phyloP scores from a whole-genome alignment of 352 stramenopile genomes.

The Phytophthora quininea region DNA sequence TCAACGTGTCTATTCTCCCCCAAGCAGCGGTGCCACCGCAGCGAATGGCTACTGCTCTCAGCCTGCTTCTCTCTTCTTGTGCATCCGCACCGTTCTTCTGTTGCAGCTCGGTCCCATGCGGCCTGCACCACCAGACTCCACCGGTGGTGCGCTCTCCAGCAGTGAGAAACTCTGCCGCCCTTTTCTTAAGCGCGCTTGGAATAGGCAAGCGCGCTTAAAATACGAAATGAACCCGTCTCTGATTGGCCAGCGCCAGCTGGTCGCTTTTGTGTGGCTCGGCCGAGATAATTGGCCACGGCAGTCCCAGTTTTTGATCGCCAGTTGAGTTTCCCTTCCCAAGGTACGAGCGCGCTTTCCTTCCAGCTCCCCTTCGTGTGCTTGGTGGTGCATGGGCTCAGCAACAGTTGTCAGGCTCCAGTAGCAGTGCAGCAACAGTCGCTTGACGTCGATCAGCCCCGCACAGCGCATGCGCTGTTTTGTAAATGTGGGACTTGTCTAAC shows the following conservation, averaged over 20 bases:
- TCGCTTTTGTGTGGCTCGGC: constrained; percentile 21
- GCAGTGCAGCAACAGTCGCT: too few relatives aligned
- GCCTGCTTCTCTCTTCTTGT: background rate
- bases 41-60: background rate
- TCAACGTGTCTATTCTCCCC: background rate
- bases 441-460: background rate
- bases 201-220: constrained; percentile 4
- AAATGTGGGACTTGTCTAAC: background rate
- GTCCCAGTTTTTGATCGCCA: constrained; percentile 37
- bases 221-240: background rate
- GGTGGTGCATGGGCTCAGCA: constrained; percentile 14
- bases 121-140: background rate
- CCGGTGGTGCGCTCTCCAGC: background rate
- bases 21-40: background rate
- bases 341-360: constrained; percentile 27
- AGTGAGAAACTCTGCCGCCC: background rate
- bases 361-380: background rate
- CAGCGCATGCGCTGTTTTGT: background rate
- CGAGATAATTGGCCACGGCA: constrained; percentile 29
- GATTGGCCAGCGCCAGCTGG: background rate
- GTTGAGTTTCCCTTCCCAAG: constrained; percentile 51
- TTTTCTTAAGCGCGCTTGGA: constrained; percentile 12
- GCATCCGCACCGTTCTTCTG: too few relatives aligned
- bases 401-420: background rate
- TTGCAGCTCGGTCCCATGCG: too few relatives aligned